phyloP scores from a whole-genome alignment of 192 early-diverging fungal species.

The Coemansia sp. region DNA sequence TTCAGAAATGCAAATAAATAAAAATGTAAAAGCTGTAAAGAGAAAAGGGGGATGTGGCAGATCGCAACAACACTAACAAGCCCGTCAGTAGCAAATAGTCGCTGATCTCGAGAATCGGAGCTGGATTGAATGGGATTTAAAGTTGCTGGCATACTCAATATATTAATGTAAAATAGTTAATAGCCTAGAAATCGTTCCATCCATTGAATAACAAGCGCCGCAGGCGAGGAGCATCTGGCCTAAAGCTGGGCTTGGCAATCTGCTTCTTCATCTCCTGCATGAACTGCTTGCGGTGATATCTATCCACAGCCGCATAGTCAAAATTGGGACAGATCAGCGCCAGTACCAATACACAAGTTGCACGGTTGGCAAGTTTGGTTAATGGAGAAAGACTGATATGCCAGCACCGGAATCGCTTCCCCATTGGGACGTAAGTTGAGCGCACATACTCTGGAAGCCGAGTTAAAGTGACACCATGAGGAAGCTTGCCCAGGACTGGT shows the following conservation, averaged over 20 bases:
- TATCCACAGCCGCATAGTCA: neutral
- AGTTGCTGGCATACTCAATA: neutral
- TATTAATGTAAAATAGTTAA: too few species aligned
- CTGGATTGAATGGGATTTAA: too few species aligned
- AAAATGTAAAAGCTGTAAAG: too few species aligned
- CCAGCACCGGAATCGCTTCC: neutral
- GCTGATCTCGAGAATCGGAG: too few species aligned
- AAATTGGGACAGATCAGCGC: neutral
- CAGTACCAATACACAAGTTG: neutral
- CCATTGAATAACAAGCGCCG: neutral
- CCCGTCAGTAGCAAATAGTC: too few species aligned
- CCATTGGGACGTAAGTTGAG: neutral
- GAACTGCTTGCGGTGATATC: neutral
- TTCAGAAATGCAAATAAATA: too few species aligned
- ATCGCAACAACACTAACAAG: too few species aligned
- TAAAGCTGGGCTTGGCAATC: neutral
- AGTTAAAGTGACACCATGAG: neutral
- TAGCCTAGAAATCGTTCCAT: neutral
- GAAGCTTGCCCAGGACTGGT: neutral
- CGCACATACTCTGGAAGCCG: neutral
- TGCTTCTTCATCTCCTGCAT: neutral
- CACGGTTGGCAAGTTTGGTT: neutral
- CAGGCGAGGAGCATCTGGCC: neutral
- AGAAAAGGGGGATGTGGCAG: too few species aligned
- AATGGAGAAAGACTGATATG: too few species aligned